Percentiles rank a stretch among this genome's conserved stretches.
These are phyloP conservation scores for Hibiscus trionum DNA, from an alignment of 345 rosid genomes.

Conservation along the genomic window DNA sequence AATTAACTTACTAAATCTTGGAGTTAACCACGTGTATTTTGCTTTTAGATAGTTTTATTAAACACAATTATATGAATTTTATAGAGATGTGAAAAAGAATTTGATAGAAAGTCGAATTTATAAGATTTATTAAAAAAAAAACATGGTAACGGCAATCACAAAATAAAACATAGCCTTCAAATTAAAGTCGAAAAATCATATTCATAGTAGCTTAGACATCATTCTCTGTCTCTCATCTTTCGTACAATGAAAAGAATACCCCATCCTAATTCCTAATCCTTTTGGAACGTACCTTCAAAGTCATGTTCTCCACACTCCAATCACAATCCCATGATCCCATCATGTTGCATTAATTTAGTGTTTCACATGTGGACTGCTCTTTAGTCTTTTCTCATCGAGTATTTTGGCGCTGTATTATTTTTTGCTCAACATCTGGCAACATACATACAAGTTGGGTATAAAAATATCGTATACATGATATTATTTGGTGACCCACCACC, in stretches of 20 bases:
- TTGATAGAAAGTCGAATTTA: too few species aligned
- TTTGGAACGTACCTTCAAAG: constrained; percentile 34
- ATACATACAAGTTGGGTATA: neutral
- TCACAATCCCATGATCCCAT: neutral
- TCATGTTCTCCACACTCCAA: constrained; percentile 10
- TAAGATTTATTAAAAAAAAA: neutral
- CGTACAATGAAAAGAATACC: neutral
- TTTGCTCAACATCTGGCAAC: constrained; percentile 7
- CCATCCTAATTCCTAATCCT: neutral
- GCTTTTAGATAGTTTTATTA: too few species aligned
- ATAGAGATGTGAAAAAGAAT: too few species aligned
- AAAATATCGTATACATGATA: neutral
- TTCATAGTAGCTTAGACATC: constrained; percentile 19
- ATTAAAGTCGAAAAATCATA: neutral
- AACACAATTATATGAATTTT: too few species aligned
- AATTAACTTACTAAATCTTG: neutral
- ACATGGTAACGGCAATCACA: neutral
- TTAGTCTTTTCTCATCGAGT: neutral
- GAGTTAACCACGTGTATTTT: neutral
- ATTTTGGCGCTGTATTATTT: neutral
- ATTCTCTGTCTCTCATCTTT: constrained; percentile 8
- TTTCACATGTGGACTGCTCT: neutral
- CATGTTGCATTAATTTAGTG: neutral
- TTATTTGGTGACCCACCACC: constrained; percentile 9
- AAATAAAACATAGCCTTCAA: neutral